Evolutionary conservation across 148 eudicot genomes (phyloP).

Genomic region (Limonium bicolor): DNA sequence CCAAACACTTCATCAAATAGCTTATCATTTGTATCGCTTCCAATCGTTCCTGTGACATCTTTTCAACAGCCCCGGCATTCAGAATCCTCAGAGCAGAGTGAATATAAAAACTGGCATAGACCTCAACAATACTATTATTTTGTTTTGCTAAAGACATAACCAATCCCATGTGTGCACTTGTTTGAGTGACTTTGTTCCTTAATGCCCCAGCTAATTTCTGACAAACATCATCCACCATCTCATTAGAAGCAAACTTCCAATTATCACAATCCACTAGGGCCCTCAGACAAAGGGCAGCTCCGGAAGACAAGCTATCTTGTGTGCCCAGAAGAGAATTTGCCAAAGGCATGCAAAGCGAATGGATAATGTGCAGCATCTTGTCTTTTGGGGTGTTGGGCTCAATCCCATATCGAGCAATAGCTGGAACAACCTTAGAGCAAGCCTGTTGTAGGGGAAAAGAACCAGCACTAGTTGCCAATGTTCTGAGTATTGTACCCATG

Average conservation of each 20-base stretch:
- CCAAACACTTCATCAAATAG: constrained; percentile 74
- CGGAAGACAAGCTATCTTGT: constrained; percentile 72
- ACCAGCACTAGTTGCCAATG: constrained; percentile 58
- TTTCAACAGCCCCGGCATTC: constrained; percentile 38
- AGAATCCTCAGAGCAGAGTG: constrained; percentile 54
- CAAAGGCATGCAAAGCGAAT: constrained; percentile 83
- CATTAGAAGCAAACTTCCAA: constrained; percentile 83
- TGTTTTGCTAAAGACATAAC: constrained; percentile 77
- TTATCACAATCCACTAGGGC: constrained; percentile 83
- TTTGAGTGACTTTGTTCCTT: constrained; percentile 45
- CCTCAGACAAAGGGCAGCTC: constrained; percentile 88
- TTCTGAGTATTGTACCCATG: constrained; percentile 62
- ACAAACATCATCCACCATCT: constrained; percentile 81
- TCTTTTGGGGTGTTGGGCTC: constrained; percentile 67
- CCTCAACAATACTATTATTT: constrained; percentile 62
- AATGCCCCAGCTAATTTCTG: constrained; percentile 67
- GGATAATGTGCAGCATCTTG: constrained; percentile 50
- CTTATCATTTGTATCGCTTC: constrained; percentile 87
- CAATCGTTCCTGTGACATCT: constrained; percentile 58
- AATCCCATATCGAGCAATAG: constrained; percentile 81
- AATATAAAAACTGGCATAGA: constrained; percentile 66
- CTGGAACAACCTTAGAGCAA: constrained; percentile 89
- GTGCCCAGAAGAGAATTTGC: constrained; percentile 57
- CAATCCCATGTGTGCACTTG: constrained; percentile 78
- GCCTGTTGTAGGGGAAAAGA: constrained; percentile 96